phyloP scores from a whole-genome alignment of 768 basidiomycete species.

The Suillus discolor region DNA sequence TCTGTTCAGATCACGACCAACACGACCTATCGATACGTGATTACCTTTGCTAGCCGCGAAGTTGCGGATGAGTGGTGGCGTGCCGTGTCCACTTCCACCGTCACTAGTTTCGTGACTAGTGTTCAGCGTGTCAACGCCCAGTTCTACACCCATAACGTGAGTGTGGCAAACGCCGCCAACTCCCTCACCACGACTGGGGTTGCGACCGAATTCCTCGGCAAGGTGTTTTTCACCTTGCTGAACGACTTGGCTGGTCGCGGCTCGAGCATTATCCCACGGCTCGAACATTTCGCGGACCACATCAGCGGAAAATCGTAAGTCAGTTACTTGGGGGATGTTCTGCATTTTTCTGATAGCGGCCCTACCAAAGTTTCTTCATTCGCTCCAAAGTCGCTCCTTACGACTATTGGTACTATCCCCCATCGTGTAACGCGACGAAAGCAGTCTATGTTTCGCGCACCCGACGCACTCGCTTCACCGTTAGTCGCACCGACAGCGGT shows the following conservation, averaged over 20 bases:
- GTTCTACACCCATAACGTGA: not conserved
- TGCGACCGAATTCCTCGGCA: not conserved
- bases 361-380: too few relatives aligned
- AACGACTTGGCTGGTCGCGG: not conserved
- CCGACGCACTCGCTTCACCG: too few relatives aligned
- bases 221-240: not conserved
- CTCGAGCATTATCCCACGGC: not conserved
- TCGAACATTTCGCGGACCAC: not conserved
- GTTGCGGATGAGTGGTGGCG: slow-evolving; percentile 32
- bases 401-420: too few relatives aligned
- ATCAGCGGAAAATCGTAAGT: not conserved
- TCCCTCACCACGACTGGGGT: not conserved
- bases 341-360: not conserved
- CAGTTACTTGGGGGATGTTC: not conserved
- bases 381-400: too few relatives aligned
- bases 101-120: not conserved
- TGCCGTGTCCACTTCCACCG: slow-evolving; percentile 13
- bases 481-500: too few relatives aligned
- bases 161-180: too few relatives aligned
- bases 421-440: too few relatives aligned
- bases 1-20: not conserved
- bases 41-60: slow-evolving; percentile 23
- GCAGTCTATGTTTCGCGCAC: too few relatives aligned
- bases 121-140: not conserved
- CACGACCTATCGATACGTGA: slow-evolving; percentile 17